Evolutionary conservation across 345 rosid genomes (phyloP).

Genomic region (Rhodamnia rubescens): DNA sequence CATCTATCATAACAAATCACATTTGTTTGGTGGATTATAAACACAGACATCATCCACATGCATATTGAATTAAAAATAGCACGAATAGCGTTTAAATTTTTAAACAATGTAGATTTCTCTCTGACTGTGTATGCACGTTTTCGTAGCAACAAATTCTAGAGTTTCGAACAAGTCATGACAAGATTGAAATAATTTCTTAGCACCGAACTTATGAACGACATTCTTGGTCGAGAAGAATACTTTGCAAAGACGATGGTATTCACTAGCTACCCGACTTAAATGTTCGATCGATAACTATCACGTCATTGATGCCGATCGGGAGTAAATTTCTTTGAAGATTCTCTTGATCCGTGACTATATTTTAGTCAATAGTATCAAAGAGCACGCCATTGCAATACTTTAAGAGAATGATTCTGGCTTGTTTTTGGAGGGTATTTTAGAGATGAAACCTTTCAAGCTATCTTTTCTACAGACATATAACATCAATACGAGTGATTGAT

Average conservation of each 20-base stretch:
- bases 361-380: neutral
- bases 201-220: neutral
- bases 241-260: neutral
- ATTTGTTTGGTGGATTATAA: neutral
- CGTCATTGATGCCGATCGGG: neutral
- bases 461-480: neutral
- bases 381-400: neutral
- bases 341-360: neutral
- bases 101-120: neutral
- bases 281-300: neutral
- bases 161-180: neutral
- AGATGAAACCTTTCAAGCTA: neutral
- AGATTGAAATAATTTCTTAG: neutral
- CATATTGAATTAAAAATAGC: neutral
- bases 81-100: neutral
- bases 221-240: neutral
- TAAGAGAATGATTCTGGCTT: neutral
- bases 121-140: neutral
- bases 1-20: neutral
- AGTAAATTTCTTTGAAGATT: neutral
- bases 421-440: neutral
- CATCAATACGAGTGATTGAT: neutral
- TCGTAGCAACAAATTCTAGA: neutral
- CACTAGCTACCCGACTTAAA: neutral
- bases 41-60: neutral